phyloP scores from a whole-genome alignment of 371 early-diverging fungal species.

The Rhizomucor miehei region DNA sequence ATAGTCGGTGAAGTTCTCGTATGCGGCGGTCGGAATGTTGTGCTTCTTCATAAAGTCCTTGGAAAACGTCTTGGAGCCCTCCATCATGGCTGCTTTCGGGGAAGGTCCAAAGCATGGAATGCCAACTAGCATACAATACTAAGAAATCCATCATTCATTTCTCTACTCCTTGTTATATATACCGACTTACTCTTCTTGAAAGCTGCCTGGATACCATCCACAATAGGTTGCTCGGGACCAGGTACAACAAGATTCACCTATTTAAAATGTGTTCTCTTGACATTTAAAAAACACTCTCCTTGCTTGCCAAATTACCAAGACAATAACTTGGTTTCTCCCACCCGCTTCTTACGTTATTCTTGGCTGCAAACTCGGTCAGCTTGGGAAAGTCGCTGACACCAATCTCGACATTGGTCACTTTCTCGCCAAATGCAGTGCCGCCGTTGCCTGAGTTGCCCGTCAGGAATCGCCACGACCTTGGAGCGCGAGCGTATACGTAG shows the following conservation, averaged over 20 bases:
- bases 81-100: conserved; percentile 84
- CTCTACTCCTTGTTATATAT: background rate
- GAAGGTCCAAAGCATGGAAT: conserved; percentile 96
- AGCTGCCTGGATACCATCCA: conserved; percentile 82
- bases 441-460: conserved; percentile 74
- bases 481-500: background rate
- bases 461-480: background rate
- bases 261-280: background rate
- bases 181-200: conserved; percentile 74
- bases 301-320: no score
- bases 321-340: no score
- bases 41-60: conserved; percentile 98
- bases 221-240: conserved; percentile 97
- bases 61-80: conserved; percentile 97
- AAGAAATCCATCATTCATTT: background rate
- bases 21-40: conserved; percentile 93
- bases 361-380: conserved; percentile 75
- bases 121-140: conserved; percentile 62
- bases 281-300: no score
- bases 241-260: conserved; percentile 82
- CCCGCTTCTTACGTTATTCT: conserved; percentile 72
- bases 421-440: conserved; percentile 76
- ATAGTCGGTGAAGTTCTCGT: conserved; percentile 87
- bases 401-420: conserved; percentile 80
- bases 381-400: conserved; percentile 70